Evolutionary conservation across 495 filamentous ascomycete genomes (phyloP), one percentile per base, ranked within the genome.

Genomic region (Neurospora pannonica): DNA sequence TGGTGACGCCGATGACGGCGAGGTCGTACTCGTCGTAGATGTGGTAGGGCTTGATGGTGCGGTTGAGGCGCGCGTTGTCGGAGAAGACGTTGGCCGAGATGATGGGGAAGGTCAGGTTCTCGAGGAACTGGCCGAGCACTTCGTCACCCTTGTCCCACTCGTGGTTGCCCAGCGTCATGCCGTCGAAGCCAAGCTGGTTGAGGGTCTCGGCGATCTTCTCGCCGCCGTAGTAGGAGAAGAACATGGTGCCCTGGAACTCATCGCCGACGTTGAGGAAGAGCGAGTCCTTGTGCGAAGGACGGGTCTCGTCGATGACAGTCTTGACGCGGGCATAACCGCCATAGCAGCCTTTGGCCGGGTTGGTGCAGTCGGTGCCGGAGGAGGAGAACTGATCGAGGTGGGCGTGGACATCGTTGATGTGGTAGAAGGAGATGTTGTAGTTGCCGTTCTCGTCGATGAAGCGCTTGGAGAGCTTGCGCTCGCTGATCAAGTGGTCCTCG

Each of bases 401-500:
- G 38, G 87, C 85, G 75, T 90, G 88, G 1, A 90, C 88, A 76
- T 90, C 88, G 77, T 90, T 90, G 80, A 90, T 81, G 77, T 90
- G 88, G 77, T 89, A 90, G 79, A 90, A 88, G 5, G 87, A 88
- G 67, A 89, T 87, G 74, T 89, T 89, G 78, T 86, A 89, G 75
- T 89, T 85, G 69, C 86, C 86, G 3, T 83, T 76, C 10, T 77
- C 77, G 74, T 88, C 86, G 70, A 87, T 79, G 73, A 87, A 87
- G 38, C 87, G 84, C 78, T 86, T 89, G 69, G 78, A 77, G 28
- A 87, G 75, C 34, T 74, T 48, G 6, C 81, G 80, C 71, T 77
- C 76, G 75, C 84, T 86, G 71, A 83, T 78, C 7, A 87, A 75
- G n/a, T 78, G 79, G 54, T 86, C 83, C 69, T 83, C 81, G 36